These are phyloP conservation scores for Parastagonospora nodorum DNA, from an alignment of 2,329 filamentous ascomycete species.

Conservation along the genomic window DNA sequence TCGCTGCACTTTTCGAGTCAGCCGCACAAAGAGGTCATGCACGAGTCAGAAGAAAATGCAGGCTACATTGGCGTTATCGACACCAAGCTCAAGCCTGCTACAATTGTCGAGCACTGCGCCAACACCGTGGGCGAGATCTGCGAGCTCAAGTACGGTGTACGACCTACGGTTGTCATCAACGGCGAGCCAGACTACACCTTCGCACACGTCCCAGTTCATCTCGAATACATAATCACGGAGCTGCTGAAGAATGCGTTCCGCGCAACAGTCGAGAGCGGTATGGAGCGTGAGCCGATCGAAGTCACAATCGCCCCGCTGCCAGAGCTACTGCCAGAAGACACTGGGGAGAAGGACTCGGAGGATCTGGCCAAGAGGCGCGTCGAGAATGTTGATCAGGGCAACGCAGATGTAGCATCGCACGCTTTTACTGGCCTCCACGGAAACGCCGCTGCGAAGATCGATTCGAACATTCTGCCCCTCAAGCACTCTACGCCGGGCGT, in stretches of 20 bases:
- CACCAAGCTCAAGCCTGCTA: conserved; percentile 80
- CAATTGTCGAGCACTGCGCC: conserved; percentile 82
- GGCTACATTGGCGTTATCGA: conserved; percentile 96
- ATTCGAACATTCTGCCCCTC: conserved; percentile 51
- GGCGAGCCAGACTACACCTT: conserved; percentile 88
- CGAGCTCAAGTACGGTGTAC: conserved; percentile 90
- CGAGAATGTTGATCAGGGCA: conserved; percentile 40
- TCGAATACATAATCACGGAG: conserved; percentile 97
- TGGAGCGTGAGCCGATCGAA: conserved; percentile 79
- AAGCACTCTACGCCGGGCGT: conserved; percentile 72
- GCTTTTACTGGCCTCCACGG: conserved; percentile 32
- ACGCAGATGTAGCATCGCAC: conserved; percentile 36
- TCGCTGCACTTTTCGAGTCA: conserved; percentile 79
- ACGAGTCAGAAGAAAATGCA: conserved; percentile 49
- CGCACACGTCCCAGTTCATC: conserved; percentile 91
- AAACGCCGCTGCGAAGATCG: conserved; percentile 24
- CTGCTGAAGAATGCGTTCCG: conserved; percentile 96
- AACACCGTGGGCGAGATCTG: conserved; percentile 94
- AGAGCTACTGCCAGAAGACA: conserved; percentile 47
- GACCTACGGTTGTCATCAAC: conserved; percentile 79
- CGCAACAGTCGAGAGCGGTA: conserved; percentile 84
- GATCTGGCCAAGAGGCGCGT: conserved; percentile 14
- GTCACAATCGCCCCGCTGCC: conserved; percentile 83
- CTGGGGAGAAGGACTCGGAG: conserved; percentile 12
- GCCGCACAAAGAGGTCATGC: conserved; percentile 66